A percentile compares a stretch with the other conserved stretches of the same genome.
Conservation (phyloP, 2,329 filamentous ascomycete species). For the Cladosporium sp. region DNA sequence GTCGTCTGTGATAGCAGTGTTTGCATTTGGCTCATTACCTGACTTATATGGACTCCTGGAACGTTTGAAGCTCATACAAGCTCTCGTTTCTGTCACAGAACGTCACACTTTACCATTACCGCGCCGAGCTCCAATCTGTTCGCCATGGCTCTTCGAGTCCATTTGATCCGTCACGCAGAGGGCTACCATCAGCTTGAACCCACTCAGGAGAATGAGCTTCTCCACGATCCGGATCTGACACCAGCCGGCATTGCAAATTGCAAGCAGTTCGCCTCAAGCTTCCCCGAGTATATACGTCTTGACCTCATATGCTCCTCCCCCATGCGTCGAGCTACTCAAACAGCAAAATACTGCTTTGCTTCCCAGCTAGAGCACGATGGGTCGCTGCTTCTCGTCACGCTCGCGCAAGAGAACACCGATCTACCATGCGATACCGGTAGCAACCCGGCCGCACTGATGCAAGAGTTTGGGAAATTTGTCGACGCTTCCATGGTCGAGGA, state of each 20-base stretch:
- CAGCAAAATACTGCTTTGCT: slow-evolving; percentile 18
- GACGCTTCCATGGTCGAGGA: slow-evolving; percentile 1
- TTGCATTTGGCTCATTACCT: not conserved
- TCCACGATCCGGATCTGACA: slow-evolving; percentile 21
- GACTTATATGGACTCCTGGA: not conserved
- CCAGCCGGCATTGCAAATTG: slow-evolving; percentile 16
- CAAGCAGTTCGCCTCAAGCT: slow-evolving; percentile 13
- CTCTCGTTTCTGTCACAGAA: not conserved
- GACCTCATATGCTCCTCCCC: slow-evolving; percentile 21
- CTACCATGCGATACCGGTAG: slow-evolving; percentile 20
- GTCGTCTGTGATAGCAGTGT: not conserved
- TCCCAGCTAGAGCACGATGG: slow-evolving; percentile 10
- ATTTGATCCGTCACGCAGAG: slow-evolving; percentile 22
- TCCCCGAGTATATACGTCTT: slow-evolving; percentile 21
- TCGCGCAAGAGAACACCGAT: slow-evolving; percentile 17
- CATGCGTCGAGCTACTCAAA: slow-evolving; percentile 22
- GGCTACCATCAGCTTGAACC: slow-evolving; percentile 16
- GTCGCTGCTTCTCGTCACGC: slow-evolving; percentile 14
- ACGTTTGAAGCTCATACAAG: not conserved
- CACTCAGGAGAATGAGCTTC: slow-evolving; percentile 1
- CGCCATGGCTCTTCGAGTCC: slow-evolving; percentile 11
- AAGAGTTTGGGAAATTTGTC: slow-evolving; percentile 14
- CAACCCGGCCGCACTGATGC: not conserved
- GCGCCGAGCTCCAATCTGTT: not conserved
- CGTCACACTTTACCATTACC: not conserved